Evolutionary conservation across 495 filamentous ascomycete genomes (phyloP).

Genomic region (Neurospora sp.): DNA sequence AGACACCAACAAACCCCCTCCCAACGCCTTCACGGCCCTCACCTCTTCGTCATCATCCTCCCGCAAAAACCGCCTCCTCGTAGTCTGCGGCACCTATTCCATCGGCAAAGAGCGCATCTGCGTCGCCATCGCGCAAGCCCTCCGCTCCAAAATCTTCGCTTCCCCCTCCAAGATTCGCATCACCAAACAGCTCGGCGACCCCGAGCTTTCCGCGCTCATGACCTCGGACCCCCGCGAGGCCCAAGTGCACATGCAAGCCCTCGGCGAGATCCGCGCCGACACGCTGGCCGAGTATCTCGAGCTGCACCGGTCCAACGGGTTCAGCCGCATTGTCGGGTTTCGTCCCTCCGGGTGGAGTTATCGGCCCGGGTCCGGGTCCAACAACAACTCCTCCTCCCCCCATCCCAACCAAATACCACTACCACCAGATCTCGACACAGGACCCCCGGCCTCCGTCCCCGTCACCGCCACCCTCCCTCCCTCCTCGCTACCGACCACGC

Average conservation of each 20-base stretch:
- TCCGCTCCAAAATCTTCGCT: conserved; percentile 85
- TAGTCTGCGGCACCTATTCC: conserved; percentile 92
- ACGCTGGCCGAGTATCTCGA: conserved; percentile 83
- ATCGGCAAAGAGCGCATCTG: conserved; percentile 98
- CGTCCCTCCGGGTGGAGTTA: conserved; percentile 90
- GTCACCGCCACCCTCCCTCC: conserved; percentile 26
- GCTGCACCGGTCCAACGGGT: conserved; percentile 56
- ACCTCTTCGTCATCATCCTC: not conserved
- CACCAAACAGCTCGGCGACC: conserved; percentile 76
- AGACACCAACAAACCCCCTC: not conserved
- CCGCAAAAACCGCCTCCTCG: conserved; percentile 51
- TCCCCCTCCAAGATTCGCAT: conserved; percentile 70
- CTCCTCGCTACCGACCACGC: conserved; percentile 26
- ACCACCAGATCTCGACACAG: not conserved
- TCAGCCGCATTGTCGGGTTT: conserved; percentile 82
- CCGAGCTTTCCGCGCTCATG: conserved; percentile 63
- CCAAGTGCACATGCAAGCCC: conserved; percentile 93
- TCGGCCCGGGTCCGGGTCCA: conserved; percentile 34
- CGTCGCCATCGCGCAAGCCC: conserved; percentile 77
- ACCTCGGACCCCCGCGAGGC: conserved; percentile 74
- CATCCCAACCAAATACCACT: too few species aligned
- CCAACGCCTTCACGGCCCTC: conserved; percentile 20
- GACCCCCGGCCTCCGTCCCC: conserved; percentile 2
- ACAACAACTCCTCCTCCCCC: not conserved
- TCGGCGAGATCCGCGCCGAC: conserved; percentile 83